phyloP scores from a whole-genome alignment of 805 yeast genomes.

The Suhomyces tanzawaensis region DNA sequence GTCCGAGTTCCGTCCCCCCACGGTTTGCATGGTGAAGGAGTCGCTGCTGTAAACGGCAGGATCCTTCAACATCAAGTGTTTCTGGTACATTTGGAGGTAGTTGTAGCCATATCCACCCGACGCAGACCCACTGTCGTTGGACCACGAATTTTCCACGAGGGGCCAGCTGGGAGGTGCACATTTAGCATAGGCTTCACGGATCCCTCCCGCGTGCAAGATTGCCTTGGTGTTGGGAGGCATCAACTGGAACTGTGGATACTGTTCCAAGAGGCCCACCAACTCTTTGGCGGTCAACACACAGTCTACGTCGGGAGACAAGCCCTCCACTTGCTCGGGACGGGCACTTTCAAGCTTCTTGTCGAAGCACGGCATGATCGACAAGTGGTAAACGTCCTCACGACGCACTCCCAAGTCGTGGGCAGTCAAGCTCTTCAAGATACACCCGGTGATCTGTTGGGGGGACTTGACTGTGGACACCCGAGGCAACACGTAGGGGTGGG shows the following conservation, averaged over 20 bases:
- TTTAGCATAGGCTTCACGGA: constrained; percentile 21
- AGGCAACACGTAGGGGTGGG: constrained; percentile 82
- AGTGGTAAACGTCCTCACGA: constrained; percentile 60
- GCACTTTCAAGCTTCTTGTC: constrained; percentile 96
- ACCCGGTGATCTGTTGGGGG: constrained; percentile 92
- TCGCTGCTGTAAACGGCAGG: constrained; percentile 16
- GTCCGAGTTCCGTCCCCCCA: constrained; percentile 75
- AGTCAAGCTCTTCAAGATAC: constrained; percentile 57
- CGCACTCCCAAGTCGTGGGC: constrained; percentile 27
- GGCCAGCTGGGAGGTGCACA: constrained; percentile 66
- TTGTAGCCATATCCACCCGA: constrained; percentile 89
- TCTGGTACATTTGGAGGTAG: constrained; percentile 48
- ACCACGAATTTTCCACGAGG: constrained; percentile 58
- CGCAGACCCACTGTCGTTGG: constrained; percentile 70
- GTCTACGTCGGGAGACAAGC: constrained; percentile 64
- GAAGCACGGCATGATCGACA: constrained; percentile 94
- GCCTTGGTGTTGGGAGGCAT: constrained; percentile 15
- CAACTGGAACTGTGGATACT: constrained; percentile 26
- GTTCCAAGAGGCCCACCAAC: constrained; percentile 66
- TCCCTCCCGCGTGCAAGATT: constrained; percentile 2
- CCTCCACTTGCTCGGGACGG: constrained; percentile 58
- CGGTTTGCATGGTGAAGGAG: constrained; percentile 29
- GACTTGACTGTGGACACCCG: constrained; percentile 72
- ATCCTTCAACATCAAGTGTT: constrained; percentile 18
- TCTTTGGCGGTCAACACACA: constrained; percentile 94